phyloP scores from a whole-genome alignment of 2,329 filamentous ascomycete species.

The Basipetospora chlamydospora region DNA sequence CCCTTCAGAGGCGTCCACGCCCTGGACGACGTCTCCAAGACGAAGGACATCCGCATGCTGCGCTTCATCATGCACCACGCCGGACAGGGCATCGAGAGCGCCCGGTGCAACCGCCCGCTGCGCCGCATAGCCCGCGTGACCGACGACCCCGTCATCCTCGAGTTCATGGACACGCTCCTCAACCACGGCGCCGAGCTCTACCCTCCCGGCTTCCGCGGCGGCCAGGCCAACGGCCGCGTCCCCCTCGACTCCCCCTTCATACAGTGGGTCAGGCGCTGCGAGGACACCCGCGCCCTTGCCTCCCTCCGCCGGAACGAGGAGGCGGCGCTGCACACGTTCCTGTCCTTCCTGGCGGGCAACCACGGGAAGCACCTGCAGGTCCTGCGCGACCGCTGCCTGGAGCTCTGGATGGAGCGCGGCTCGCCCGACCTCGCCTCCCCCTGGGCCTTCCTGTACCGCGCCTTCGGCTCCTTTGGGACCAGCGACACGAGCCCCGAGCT shows the following conservation, averaged over 20 bases:
- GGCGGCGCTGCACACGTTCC: constrained; percentile 1
- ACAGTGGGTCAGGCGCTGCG: constrained; percentile 2
- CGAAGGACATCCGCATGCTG: not conserved
- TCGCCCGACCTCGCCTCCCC: not conserved
- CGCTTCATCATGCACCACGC: not conserved
- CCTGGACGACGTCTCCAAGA: constrained; percentile 1
- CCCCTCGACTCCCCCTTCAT: constrained; percentile 3
- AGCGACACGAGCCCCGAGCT: not conserved
- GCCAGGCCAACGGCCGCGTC: not conserved
- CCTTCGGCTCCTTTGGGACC: not conserved
- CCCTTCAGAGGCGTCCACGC: constrained; percentile 1
- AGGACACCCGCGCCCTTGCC: not conserved
- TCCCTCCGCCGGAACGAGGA: not conserved
- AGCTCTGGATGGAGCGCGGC: constrained; percentile 5
- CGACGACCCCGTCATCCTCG: not conserved
- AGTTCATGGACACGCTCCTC: constrained; percentile 2
- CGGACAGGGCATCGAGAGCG: not conserved
- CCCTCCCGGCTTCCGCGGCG: not conserved
- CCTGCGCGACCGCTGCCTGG: constrained; percentile 1
- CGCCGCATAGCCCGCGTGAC: constrained; percentile 2
- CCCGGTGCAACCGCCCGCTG: not conserved
- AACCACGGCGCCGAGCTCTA: constrained; percentile 1
- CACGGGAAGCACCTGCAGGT: not conserved
- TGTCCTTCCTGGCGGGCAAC: not conserved
- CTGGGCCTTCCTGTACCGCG: constrained; percentile 5